These are phyloP conservation scores for Trametes gibbosa DNA, from an alignment of 768 basidiomycete species.

Conservation along the genomic window DNA sequence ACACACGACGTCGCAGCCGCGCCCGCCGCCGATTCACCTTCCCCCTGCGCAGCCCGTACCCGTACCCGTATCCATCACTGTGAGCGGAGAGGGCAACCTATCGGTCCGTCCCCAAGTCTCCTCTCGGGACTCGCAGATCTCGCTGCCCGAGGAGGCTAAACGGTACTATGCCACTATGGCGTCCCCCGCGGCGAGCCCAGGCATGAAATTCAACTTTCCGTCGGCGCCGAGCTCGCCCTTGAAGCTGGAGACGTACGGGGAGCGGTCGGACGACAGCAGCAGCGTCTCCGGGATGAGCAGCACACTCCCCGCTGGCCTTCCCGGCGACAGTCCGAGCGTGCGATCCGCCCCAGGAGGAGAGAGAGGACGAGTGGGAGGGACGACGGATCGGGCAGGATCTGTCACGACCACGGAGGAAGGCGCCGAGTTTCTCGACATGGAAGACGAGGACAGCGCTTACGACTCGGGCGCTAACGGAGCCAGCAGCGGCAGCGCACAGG, in stretches of 20 bases:
- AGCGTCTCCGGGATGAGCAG: neutral
- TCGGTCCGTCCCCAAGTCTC: constrained; percentile 30
- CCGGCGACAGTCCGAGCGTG: constrained; percentile 1
- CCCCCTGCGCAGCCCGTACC: constrained; percentile 22
- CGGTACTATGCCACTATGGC: constrained; percentile 68
- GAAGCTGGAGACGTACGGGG: constrained; percentile 13
- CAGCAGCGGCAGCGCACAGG: constrained; percentile 3
- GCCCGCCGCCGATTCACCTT: constrained; percentile 4
- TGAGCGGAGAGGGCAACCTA: constrained; percentile 21
- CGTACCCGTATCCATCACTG: constrained; percentile 25
- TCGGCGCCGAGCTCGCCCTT: constrained; percentile 13
- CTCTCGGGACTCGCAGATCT: constrained; percentile 66
- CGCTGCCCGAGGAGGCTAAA: constrained; percentile 74
- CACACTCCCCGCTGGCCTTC: neutral
- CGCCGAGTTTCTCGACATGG: constrained; percentile 68
- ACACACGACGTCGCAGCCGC: neutral
- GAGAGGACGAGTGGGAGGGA: constrained; percentile 5
- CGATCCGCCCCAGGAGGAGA: neutral
- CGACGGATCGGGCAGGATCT: constrained; percentile 13
- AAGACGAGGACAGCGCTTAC: constrained; percentile 45
- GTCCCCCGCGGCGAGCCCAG: constrained; percentile 56
- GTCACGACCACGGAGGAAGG: constrained; percentile 29
- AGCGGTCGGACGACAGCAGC: constrained; percentile 8
- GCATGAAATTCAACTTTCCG: constrained; percentile 18
- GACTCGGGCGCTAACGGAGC: constrained; percentile 24